phyloP scores from a whole-genome alignment of 768 basidiomycete species.

The Boletellus emodensis region DNA sequence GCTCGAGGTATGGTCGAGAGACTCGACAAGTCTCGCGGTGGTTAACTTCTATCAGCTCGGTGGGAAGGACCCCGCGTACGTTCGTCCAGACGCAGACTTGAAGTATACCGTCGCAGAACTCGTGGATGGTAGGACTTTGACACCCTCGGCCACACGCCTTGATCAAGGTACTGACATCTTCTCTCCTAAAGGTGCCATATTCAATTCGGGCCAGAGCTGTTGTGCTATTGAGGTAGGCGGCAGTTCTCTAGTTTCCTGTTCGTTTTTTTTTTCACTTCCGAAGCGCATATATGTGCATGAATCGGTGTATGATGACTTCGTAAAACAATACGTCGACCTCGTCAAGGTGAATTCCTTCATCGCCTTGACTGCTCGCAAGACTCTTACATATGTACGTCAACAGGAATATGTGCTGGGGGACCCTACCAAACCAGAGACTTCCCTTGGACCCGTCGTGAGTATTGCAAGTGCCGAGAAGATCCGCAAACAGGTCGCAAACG shows the following conservation, averaged over 20 bases:
- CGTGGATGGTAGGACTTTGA: constrained; percentile 67
- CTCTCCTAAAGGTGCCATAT: constrained; percentile 66
- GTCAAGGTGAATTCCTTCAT: constrained; percentile 51
- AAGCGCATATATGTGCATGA: constrained; percentile 95
- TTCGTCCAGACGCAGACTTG: constrained; percentile 80
- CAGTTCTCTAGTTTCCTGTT: not conserved
- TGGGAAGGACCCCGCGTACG: constrained; percentile 97
- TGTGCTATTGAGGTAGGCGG: constrained; percentile 78
- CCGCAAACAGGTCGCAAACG: constrained; percentile 81
- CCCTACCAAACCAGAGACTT: constrained; percentile 68
- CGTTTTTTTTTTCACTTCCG: not conserved
- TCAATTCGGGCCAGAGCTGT: constrained; percentile 98
- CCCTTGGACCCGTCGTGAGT: constrained; percentile 91
- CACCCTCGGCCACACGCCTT: not conserved
- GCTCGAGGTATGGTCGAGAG: constrained; percentile 57
- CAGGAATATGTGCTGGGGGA: constrained; percentile 85
- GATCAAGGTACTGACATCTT: not conserved
- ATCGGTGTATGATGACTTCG: constrained; percentile 73
- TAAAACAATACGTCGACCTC: constrained; percentile 64
- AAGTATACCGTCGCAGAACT: constrained; percentile 80
- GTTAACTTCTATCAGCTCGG: constrained; percentile 61
- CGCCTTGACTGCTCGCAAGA: not conserved
- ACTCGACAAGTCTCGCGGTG: not conserved
- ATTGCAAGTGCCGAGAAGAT: constrained; percentile 82
- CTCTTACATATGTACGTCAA: not conserved